Conservation (phyloP, 169 alveolate species). For the Plasmodium falciparum region DNA sequence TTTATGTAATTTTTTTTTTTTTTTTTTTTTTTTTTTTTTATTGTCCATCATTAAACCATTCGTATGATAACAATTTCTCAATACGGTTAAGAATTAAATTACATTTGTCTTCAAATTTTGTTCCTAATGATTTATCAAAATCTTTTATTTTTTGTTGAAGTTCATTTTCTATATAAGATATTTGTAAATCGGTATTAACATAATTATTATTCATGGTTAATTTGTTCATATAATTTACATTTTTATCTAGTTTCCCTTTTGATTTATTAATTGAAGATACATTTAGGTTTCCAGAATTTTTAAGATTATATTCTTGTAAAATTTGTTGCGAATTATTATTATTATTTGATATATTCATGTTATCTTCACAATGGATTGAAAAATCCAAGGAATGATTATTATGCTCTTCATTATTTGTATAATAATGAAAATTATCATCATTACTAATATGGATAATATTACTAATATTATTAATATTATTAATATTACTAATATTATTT, state of each 20-base stretch:
- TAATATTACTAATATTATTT: too few species aligned
- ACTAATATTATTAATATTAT: too few species aligned
- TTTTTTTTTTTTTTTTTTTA: background rate
- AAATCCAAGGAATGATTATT: too few species aligned
- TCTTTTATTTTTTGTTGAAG: slow-evolving; percentile 65
- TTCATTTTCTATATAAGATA: slow-evolving; percentile 74
- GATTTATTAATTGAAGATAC: slow-evolving; percentile 24
- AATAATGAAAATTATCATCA: too few species aligned
- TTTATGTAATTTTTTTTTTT: background rate
- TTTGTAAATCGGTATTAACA: slow-evolving; percentile 69
- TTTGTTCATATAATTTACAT: slow-evolving; percentile 24
- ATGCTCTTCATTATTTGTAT: too few species aligned
- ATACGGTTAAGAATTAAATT: slow-evolving; percentile 53
- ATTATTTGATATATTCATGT: too few species aligned
- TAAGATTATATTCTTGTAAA: slow-evolving; percentile 12
- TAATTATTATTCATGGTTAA: slow-evolving; percentile 48
- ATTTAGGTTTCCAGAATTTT: slow-evolving; percentile 23
- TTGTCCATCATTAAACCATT: slow-evolving; percentile 28
- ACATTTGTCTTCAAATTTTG: slow-evolving; percentile 46
- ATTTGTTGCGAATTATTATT: slow-evolving; percentile 17
- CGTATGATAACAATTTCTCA: slow-evolving; percentile 56
- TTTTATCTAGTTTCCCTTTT: background rate
- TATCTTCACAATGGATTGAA: too few species aligned
- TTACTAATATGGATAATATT: too few species aligned
- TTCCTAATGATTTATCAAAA: slow-evolving; percentile 34